Percentiles rank a stretch among this genome's conserved stretches.
These are phyloP conservation scores for Collybiopsis luxurians DNA, from an alignment of 768 basidiomycete genomes.

Conservation along the genomic window DNA sequence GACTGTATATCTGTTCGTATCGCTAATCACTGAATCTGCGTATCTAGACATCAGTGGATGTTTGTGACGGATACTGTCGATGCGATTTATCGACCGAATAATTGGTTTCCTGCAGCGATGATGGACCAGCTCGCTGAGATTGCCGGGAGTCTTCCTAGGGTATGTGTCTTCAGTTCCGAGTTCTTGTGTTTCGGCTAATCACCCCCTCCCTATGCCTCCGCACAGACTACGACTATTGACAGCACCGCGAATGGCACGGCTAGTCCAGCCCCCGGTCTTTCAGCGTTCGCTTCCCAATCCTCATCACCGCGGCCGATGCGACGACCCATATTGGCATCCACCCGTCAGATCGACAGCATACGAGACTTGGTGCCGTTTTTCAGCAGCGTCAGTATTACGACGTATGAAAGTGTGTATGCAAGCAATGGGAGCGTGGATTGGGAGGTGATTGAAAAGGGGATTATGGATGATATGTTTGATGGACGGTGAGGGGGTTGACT, in stretches of 20 bases:
- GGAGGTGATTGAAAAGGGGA: constrained; percentile 79
- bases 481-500: constrained; percentile 42
- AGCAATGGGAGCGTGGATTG: constrained; percentile 82
- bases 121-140: constrained; percentile 90
- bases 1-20: not conserved
- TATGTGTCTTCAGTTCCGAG: not conserved
- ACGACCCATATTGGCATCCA: constrained; percentile 63
- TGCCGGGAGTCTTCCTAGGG: constrained; percentile 60
- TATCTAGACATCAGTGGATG: constrained; percentile 89
- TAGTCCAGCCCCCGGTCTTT: not conserved
- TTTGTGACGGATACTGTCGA: constrained; percentile 98
- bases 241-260: not conserved
- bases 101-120: constrained; percentile 82
- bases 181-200: not conserved
- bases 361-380: constrained; percentile 90
- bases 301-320: constrained; percentile 44
- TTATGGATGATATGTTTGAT: constrained; percentile 91
- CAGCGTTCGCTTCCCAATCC: not conserved
- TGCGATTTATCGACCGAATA: constrained; percentile 83
- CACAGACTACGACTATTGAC: not conserved
- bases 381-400: constrained; percentile 80
- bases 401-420: constrained; percentile 89
- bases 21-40: not conserved
- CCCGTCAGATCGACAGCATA: constrained; percentile 80
- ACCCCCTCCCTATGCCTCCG: not conserved